Evolutionary conservation across 164 flowering plant species (phyloP), one percentile per base, ranked within the genome.

Genomic region (Umbilicus rupestris): DNA sequence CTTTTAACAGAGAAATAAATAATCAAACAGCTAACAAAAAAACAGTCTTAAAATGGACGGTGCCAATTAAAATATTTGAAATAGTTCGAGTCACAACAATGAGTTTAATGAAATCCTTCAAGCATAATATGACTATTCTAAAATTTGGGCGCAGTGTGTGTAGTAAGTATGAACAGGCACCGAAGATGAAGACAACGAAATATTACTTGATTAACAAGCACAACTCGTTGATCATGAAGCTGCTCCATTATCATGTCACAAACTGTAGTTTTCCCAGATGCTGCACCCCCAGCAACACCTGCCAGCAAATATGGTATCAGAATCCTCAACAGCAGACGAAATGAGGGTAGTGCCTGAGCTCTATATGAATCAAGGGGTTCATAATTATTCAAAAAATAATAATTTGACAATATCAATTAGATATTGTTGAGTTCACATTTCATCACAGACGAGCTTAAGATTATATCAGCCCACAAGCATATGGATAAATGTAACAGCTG

Each of bases 271-370:
- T 94, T 94, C 58, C 99, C 99, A 64, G 99, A 87, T 68, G 99
- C 90, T 15, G 99, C 91, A 65, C 99, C 99, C 64, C 99, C 99
- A 71, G 90, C 88, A 77, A 94, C 99, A 44, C 99, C 99, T 91
- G 84, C 65, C 16, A 73, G n/a, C 44, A 50, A 39, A 41, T 2
- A 22, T 15, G 44, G 15, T 55, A 42, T 39, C 49, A 39, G 62
- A 68, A 55, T 39, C 12, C 29, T 30, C 30, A 52, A 45, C 16
- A 7, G 11, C 42, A 11, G 9, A 66, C 12, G 41, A 35, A n/a
- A 50, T 10, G 11, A 66, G 26, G 30, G 50, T 28, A 1, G 24
- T 26, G 16, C 2, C 41, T 3, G 10, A 33, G n/a, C 16, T 33
- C 17, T 41, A 37, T 9, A 3, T 20, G 37, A 35, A 20, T 11